phyloP scores from a whole-genome alignment of 2,329 filamentous ascomycete species.

The Plectosphaerella cucumerina region DNA sequence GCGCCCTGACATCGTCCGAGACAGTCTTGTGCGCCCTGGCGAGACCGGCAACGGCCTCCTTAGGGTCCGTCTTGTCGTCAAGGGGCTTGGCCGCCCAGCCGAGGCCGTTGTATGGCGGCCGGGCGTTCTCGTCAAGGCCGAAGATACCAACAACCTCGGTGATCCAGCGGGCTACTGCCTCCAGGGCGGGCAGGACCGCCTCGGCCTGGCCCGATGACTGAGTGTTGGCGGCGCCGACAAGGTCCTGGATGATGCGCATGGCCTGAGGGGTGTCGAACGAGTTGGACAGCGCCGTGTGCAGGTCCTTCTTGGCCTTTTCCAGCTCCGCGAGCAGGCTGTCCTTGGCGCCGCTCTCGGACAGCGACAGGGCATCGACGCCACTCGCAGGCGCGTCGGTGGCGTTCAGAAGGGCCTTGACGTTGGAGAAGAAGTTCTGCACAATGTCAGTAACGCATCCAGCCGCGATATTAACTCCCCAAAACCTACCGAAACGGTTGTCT shows the following conservation, averaged over 20 bases:
- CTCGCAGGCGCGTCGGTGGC: conserved; percentile 32
- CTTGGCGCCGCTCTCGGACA: conserved; percentile 24
- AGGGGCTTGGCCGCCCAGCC: conserved; percentile 46
- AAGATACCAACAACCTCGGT: conserved; percentile 82
- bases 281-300: conserved; percentile 63
- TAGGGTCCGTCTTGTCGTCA: conserved; percentile 22
- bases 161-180: conserved; percentile 68
- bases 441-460: conserved; percentile 6
- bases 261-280: conserved; percentile 83
- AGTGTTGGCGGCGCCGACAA: conserved; percentile 74
- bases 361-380: conserved; percentile 32
- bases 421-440: conserved; percentile 53
- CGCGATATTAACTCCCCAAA: not conserved
- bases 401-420: conserved; percentile 48
- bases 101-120: conserved; percentile 49
- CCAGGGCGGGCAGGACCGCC: conserved; percentile 41
- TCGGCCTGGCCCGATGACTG: conserved; percentile 29
- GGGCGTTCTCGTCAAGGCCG: conserved; percentile 66
- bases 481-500: conserved; percentile 67
- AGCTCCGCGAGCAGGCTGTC: conserved; percentile 32
- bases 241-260: conserved; percentile 72
- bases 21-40: conserved; percentile 39
- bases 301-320: conserved; percentile 50
- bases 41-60: conserved; percentile 31
- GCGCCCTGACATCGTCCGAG: conserved; percentile 37